Percentiles rank a stretch among this genome's conserved stretches.
Evolutionary conservation across 1,139 yeast genomes (phyloP).

Genomic region (Suhomyces terraborum): DNA sequence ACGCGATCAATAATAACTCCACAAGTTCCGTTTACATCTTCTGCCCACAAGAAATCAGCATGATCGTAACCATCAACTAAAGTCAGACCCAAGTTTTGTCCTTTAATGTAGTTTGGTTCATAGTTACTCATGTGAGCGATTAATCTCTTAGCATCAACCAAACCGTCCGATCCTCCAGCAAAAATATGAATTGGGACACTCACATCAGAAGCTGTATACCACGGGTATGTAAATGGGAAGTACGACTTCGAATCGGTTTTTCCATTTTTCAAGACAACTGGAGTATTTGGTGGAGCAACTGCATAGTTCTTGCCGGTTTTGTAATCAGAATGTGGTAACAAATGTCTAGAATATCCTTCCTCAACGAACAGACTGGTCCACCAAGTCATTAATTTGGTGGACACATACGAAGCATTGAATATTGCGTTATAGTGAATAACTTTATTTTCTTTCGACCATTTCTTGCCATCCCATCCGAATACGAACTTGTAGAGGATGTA

Average conservation of each 20-base stretch:
- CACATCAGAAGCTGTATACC: slow-evolving; percentile 55
- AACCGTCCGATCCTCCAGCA: slow-evolving; percentile 61
- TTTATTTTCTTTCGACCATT: slow-evolving; percentile 65
- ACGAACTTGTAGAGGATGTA: slow-evolving; percentile 81
- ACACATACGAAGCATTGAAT: slow-evolving; percentile 83
- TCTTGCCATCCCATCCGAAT: slow-evolving; percentile 79
- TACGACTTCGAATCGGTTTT: slow-evolving; percentile 53
- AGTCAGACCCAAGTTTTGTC: slow-evolving; percentile 37
- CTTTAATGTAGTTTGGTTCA: slow-evolving; percentile 49
- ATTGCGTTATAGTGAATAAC: slow-evolving; percentile 73
- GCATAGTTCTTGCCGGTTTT: slow-evolving; percentile 30
- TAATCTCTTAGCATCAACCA: slow-evolving; percentile 67
- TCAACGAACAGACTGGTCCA: slow-evolving; percentile 62
- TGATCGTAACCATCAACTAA: slow-evolving; percentile 54
- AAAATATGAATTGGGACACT: slow-evolving; percentile 57
- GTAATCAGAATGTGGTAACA: slow-evolving; percentile 38
- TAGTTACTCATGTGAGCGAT: slow-evolving; percentile 50
- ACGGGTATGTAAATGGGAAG: slow-evolving; percentile 49
- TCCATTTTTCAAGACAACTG: slow-evolving; percentile 6
- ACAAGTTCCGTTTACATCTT: slow-evolving; percentile 42
- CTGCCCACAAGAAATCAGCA: slow-evolving; percentile 60
- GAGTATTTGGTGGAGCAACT: slow-evolving; percentile 13
- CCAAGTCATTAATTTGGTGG: slow-evolving; percentile 85
- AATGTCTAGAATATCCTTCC: slow-evolving; percentile 45
- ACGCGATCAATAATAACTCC: slow-evolving; percentile 26